Base-by-base conservation (phyloP, 2,329 filamentous ascomycete species). In the Whalleya microplaca region DNA sequence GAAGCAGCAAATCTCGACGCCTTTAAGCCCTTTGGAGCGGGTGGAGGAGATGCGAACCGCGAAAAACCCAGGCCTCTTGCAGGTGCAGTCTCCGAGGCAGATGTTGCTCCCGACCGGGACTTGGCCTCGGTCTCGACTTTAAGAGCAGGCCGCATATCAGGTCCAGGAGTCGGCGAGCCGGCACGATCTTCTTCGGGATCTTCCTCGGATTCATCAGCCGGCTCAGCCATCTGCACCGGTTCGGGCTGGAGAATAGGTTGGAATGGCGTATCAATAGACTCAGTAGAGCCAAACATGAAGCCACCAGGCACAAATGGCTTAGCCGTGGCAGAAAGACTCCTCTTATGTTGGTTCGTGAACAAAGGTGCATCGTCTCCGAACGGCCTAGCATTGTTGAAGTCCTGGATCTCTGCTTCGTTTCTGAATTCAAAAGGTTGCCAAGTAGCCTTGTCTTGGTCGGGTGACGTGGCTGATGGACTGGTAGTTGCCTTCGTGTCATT, bases 321-420 rank as follows among this genome's bases (percentile, higher is more conserved):
- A 0, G 90, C 89, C 16, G 85, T 81, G 3, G 89, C 88, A 37
- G 90, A 93, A 21, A 93, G 77, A 3, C 85, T 85, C 63, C 81
- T 81, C 63, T 78, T 78, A 68, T 83, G 75, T 51, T 76, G 70
- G 52, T 77, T 77, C 61, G 75, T 68, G 64, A 80, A 75, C 14
- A 56, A 52, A 12, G 62, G 64, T 43, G 67, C 64, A 16, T 77
- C 75, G 2, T 80, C 77, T 12, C 76, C 77, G 57, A 81, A 80
- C 1, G 80, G 79, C 21, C 77, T 75, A 1, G 83, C 79, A 46
- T 80, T 76, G 59, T 80, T 79, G 66, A 86, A 85, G 56, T 73
- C 76, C 23, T 75, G 75, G 9, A 80, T 71, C 2, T 84, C 81
- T 1, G 65, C 55, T 29, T 77, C 75, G 2, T 72, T 79, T 21